Conservation (phyloP, 2,329 filamentous ascomycete genomes). For the Elsinoe perseae region DNA sequence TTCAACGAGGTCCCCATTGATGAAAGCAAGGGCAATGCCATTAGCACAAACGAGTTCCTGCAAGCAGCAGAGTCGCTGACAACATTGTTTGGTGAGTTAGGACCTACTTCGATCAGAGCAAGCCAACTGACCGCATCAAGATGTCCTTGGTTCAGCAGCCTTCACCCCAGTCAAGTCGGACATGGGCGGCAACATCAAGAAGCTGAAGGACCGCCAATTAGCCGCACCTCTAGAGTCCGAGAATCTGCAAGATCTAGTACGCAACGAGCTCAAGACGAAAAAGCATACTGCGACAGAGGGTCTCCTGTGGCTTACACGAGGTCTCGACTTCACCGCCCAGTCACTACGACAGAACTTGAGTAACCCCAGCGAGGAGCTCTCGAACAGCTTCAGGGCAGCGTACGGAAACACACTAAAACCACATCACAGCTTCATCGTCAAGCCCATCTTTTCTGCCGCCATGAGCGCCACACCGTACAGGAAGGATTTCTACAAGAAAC, state of each 20-base stretch:
- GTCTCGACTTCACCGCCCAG: slow-evolving; percentile 86
- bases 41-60: slow-evolving; percentile 80
- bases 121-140: slow-evolving; percentile 29
- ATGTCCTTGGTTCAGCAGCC: slow-evolving; percentile 58
- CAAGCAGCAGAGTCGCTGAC: slow-evolving; percentile 82
- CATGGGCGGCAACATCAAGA: slow-evolving; percentile 89
- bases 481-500: slow-evolving; percentile 84
- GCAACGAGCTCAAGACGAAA: slow-evolving; percentile 82
- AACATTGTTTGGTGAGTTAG: slow-evolving; percentile 67
- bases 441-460: slow-evolving; percentile 85
- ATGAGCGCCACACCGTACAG: slow-evolving; percentile 92
- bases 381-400: slow-evolving; percentile 75
- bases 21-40: slow-evolving; percentile 63
- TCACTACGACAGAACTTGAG: slow-evolving; percentile 70
- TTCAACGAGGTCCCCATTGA: slow-evolving; percentile 78
- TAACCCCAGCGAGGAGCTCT: slow-evolving; percentile 64
- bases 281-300: slow-evolving; percentile 86
- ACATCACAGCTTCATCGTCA: slow-evolving; percentile 81
- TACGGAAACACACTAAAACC: slow-evolving; percentile 85
- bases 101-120: background rate
- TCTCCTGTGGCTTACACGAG: slow-evolving; percentile 81
- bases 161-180: slow-evolving; percentile 89
- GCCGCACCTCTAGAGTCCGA: slow-evolving; percentile 70
- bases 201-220: slow-evolving; percentile 76
- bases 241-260: slow-evolving; percentile 75